Evolutionary conservation across 768 basidiomycete species (phyloP).

Genomic region (Agaricus bisporus): DNA sequence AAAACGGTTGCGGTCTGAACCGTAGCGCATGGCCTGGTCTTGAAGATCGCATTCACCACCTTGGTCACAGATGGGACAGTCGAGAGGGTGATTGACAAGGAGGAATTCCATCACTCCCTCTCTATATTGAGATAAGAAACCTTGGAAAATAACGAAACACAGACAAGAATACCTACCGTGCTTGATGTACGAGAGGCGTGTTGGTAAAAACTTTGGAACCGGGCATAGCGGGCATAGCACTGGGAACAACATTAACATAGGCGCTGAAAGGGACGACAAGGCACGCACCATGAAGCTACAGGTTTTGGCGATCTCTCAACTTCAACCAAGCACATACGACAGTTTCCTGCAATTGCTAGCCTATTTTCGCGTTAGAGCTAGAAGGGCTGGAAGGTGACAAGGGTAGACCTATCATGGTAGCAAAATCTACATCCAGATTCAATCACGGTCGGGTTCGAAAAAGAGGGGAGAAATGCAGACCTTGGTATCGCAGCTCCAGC

Average conservation of each 20-base stretch:
- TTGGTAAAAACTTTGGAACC: conserved; percentile 91
- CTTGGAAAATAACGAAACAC: conserved; percentile 8
- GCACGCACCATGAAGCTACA: conserved; percentile 77
- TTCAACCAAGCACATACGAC: conserved; percentile 99
- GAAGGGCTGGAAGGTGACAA: background rate
- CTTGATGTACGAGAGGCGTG: conserved; percentile 85
- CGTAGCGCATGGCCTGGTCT: conserved; percentile 99
- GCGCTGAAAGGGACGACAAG: background rate
- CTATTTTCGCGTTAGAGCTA: conserved; percentile 30
- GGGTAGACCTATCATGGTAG: conserved; percentile 73
- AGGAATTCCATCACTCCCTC: conserved; percentile 99
- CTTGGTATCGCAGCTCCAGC: conserved; percentile 78
- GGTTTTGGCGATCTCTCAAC: conserved; percentile 95
- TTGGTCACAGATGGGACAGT: conserved; percentile 98
- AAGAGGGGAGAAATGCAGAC: conserved; percentile 28
- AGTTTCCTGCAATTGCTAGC: conserved; percentile 95
- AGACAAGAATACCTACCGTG: conserved; percentile 40
- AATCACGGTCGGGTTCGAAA: conserved; percentile 7
- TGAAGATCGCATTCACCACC: conserved; percentile 98
- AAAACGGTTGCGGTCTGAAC: conserved; percentile 94
- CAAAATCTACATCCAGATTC: conserved; percentile 51
- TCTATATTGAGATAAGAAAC: conserved; percentile 31
- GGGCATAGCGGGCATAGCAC: conserved; percentile 97
- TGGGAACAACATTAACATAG: conserved; percentile 20
- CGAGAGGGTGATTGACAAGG: conserved; percentile 94